Base-by-base conservation (phyloP, 371 early-diverging fungal species). In the Mortierella sp. region DNA sequence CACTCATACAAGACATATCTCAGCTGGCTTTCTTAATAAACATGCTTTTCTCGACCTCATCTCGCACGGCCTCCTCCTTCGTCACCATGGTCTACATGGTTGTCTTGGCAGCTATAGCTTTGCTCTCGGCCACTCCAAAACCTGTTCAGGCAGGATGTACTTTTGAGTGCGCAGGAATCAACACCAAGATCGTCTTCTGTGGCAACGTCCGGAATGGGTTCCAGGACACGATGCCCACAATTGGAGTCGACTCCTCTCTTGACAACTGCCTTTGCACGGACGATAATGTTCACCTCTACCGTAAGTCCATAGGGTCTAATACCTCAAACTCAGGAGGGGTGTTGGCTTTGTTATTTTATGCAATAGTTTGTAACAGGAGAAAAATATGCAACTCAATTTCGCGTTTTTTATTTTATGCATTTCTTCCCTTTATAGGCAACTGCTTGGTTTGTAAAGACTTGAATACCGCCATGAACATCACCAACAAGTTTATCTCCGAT, bases 211-310 rank as follows among this genome's bases (percentile, higher is more conserved):
- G 56, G 17, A 37, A 56, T 30, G 60, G 61, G 4, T 37, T 65
- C 51, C 19, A 50, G 9, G 56, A 70, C 26, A 57, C 50, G n/a
- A 50, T 70, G 53, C 70, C 70, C 7, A 37, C 53, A 15, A 70
- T 70, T 32, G 70, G 70, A 30, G 34, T 62, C 34, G 70, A 70
- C 24, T 17, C 57, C 39, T 32, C n/a, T 14, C 41, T 56, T 6
- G 70, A 70, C 49, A 31, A 48, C 32, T 70, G 70, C 28, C 46
- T 70, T 15, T 70, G 70, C 58, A 70, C 11, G 6, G 53, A 70
- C 43, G 63, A 56, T 3, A 62, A 62, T 23, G 53, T 70, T 21
- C 39, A 31, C 4, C 62, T 57, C 31, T 32, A 57, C 42, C 51
- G 68, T 67, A 67, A 67, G 68, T 47, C 6, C 31, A 30, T n/a